Conservation (phyloP, 2,329 filamentous ascomycete species). For the Hymenoscyphus repandus region DNA sequence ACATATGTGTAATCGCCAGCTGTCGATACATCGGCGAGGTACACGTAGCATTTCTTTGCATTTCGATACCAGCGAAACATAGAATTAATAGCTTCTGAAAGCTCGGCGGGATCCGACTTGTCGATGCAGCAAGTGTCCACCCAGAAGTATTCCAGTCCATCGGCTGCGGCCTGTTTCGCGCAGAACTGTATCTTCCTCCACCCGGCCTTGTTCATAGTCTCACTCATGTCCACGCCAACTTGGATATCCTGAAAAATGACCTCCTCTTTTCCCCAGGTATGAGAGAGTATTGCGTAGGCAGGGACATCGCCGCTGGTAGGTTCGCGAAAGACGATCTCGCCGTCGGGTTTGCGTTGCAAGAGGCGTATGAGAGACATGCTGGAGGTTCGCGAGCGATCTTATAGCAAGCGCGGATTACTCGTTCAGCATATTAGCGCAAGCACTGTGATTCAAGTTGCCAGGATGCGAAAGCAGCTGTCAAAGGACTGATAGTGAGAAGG, state of each 20-base stretch:
- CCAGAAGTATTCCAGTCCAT: slow-evolving; percentile 19
- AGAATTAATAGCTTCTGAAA: slow-evolving; percentile 15
- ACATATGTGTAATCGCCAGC: no score
- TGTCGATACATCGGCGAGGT: slow-evolving; percentile 14
- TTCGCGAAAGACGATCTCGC: slow-evolving; percentile 17
- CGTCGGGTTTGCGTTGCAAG: slow-evolving; percentile 21
- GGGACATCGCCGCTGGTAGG: neutral
- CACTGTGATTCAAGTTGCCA: slow-evolving; percentile 13
- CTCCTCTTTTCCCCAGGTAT: slow-evolving; percentile 19
- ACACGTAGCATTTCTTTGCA: slow-evolving; percentile 17
- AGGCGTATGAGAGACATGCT: slow-evolving; percentile 22
- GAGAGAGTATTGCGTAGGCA: slow-evolving; percentile 19
- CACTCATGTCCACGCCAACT: slow-evolving; percentile 6
- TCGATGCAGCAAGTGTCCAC: slow-evolving; percentile 21
- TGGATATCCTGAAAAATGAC: slow-evolving; percentile 15
- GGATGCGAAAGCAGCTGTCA: slow-evolving; percentile 3
- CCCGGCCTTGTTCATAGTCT: slow-evolving; percentile 10
- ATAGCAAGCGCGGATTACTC: neutral
- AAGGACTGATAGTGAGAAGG: slow-evolving; percentile 16
- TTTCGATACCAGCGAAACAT: slow-evolving; percentile 21
- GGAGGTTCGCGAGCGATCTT: slow-evolving; percentile 15
- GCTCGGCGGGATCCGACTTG: slow-evolving; percentile 14
- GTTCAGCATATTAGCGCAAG: slow-evolving; percentile 8
- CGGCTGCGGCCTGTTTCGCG: slow-evolving; percentile 12
- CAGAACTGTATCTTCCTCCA: slow-evolving; percentile 18